Evolutionary conservation across 495 filamentous ascomycete genomes (phyloP), one percentile per base, ranked within the genome.

Genomic region (Podospora conica): DNA sequence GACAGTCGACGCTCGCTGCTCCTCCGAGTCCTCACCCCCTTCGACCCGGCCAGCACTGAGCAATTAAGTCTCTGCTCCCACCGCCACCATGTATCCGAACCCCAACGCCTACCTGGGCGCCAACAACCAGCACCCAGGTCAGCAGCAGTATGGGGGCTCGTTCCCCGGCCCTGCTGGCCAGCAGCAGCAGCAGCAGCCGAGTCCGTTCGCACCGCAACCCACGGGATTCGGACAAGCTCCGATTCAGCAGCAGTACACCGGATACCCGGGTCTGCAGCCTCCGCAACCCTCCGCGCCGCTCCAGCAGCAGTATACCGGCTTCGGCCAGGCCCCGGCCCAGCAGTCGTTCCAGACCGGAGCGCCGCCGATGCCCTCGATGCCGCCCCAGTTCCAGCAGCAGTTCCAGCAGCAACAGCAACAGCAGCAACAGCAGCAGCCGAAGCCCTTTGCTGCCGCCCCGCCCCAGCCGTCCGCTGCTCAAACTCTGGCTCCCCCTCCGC

Each of bases 61-160:
- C 58, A 27, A 67, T 58, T n/a, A 48, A 48, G 40, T 18, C 40
- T 48, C 40, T 48, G 15, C 1, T 3, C 29, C 40, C 25, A 28
- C 57, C 33, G 65, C 27, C 58, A 67, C 76, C 80, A 96, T 97
- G 93, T 97, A 88, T 81, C 93, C 92, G 54, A 90, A 89, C 73
- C 91, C 92, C 65, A 93, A 88, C 81, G 88, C 91, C 59, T 96
- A 88, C 75, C 81, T 95, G 67, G 91, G 91, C 73, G 88, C 87
- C 78, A 90, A 88, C 77, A 88, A 79, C 79, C 81, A 85, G 75
- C 91, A 90, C 67, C 90, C 91, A 9, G 89, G 86, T 58, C 85
- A 82, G 69, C 85, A 83, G 77, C 87, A 86, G 77, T 87, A 85
- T 82, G 83, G 80, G 56, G 75, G 78, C 77, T 73, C 82, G 64